Percentiles rank a stretch among this genome's conserved stretches.
Evolutionary conservation across 2,329 filamentous ascomycete genomes (phyloP).

Genomic region (Fusarium nisikadoi): DNA sequence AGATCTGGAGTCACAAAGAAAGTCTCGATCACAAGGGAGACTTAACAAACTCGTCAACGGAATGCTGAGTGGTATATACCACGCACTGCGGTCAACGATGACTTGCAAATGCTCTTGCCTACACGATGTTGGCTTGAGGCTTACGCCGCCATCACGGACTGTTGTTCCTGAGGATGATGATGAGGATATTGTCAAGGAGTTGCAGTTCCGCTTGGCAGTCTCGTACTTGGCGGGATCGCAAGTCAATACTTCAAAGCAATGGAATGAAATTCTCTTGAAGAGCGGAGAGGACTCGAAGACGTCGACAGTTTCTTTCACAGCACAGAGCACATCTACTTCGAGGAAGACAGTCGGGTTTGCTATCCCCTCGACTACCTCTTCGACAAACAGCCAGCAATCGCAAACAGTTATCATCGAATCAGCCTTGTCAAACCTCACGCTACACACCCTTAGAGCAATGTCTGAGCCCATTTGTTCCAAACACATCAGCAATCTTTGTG

Average conservation of each 20-base stretch:
- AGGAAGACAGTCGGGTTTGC: neutral
- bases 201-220: neutral
- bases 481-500: neutral
- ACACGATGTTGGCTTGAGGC: neutral
- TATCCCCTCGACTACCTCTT: accelerated
- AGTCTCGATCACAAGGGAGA: neutral
- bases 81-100: neutral
- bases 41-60: neutral
- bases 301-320: accelerated
- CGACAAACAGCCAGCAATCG: neutral
- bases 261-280: neutral
- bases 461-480: accelerated
- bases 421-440: neutral
- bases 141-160: accelerated
- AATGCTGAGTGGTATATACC: neutral
- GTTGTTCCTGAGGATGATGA: neutral
- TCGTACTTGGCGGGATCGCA: accelerated
- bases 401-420: neutral
- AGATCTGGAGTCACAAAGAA: neutral
- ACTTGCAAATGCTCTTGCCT: neutral
- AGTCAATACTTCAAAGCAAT: neutral
- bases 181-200: neutral
- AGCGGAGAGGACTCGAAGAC: accelerated
- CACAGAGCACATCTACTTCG: accelerated
- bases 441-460: accelerated